Evolutionary conservation across 2,329 filamentous ascomycete species (phyloP).

Genomic region (Graphilbum ipis-grandicollis): DNA sequence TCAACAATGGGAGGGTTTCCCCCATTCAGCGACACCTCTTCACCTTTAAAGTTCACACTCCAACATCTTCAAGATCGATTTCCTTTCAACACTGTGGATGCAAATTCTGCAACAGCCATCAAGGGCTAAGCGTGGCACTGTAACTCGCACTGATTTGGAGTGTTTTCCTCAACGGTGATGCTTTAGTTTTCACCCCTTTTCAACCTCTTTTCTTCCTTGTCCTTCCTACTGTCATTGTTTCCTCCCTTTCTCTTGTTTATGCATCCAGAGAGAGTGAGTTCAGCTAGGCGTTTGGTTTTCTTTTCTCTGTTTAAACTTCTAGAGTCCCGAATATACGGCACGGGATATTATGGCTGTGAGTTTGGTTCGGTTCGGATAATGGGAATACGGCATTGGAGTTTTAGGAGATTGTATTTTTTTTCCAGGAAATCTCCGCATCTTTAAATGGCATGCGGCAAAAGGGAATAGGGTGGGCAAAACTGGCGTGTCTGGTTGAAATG

Average conservation of each 20-base stretch:
- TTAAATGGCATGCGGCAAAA: neutral
- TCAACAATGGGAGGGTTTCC: constrained; percentile 25
- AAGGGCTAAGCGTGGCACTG: constrained; percentile 14
- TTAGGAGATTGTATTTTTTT: neutral
- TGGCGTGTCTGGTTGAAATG: neutral
- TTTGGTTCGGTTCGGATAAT: neutral
- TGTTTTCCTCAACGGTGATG: neutral
- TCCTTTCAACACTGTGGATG: constrained; percentile 27
- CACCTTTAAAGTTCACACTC: constrained; percentile 21
- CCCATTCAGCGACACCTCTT: constrained; percentile 26
- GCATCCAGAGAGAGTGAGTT: neutral
- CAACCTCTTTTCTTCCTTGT: neutral
- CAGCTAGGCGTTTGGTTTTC: neutral
- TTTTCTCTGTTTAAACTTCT: neutral
- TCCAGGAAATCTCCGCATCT: neutral
- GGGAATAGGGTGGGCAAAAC: neutral
- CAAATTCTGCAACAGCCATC: constrained; percentile 32
- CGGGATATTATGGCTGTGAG: neutral
- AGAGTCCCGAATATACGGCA: neutral
- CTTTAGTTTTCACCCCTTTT: neutral
- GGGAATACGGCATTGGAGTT: neutral
- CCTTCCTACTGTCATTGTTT: neutral
- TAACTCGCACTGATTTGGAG: too few species aligned
- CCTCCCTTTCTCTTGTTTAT: neutral
- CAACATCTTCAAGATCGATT: constrained; percentile 29